Base-by-base conservation (phyloP, 129 eudicot genomes). In the Dittrichia graveolens region DNA sequence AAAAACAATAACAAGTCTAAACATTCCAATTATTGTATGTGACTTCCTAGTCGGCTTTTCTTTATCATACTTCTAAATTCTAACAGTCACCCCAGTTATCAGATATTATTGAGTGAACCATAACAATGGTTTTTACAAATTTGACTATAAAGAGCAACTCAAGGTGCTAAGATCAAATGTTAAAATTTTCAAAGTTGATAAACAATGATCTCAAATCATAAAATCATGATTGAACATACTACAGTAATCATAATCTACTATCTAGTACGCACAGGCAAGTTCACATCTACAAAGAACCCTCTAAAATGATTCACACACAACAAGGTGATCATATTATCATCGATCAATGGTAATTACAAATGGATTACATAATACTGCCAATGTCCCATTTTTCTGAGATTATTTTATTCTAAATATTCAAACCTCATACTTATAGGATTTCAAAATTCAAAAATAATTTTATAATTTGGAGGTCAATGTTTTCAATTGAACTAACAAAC, bases 31-130 rank as follows among this genome's bases (percentile, higher is more conserved):
- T n/a, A 61, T 39, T n/a, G 16, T 39, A n/a, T n/a, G n/a, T n/a
- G n/a, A 61, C 45, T 39, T 61, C 49, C 35, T n/a, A 40, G n/a
- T 40, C 40, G 49, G 68, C 49, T 62, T 62, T 5, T 62, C 68
- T 39, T 62, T 10, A 41, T 62, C 48, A 62, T 14, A 41, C 48
- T 14, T 14, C 44, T 40, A 62, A 24, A 24, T 24, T 24, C 31
- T 24, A 24, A 62, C 4, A 62, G 68, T 62, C 31, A 38, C 38
- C 38, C 49, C 7, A 41, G 7, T 3, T 6, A 13, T 62, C 49
- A 15, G 14, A 1, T 14, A 13, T 14, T 40, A 8, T 24, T 40
- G 35, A 31, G 39, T 62, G 13, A 40, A 41, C 68, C 49, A 62
- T 60, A 62, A 62, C 49, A 40, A 62, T 16, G 14, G 48, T 62